phyloP scores from a whole-genome alignment of 2,329 filamentous ascomycete species.

The Aureobasidium sp. region DNA sequence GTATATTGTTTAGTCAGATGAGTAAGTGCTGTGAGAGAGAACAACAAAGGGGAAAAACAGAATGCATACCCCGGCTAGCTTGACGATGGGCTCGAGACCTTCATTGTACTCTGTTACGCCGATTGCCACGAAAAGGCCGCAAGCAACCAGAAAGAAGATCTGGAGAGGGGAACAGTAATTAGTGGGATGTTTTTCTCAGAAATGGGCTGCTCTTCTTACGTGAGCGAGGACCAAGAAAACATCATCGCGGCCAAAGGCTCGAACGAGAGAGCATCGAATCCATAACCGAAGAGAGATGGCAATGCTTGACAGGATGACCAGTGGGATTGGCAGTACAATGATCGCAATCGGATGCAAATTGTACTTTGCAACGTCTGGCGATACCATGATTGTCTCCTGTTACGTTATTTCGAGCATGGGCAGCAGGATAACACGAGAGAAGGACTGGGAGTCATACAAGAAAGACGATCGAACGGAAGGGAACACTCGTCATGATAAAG shows the following conservation, averaged over 20 bases:
- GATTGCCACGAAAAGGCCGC: conserved; percentile 4
- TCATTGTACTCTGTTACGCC: conserved; percentile 12
- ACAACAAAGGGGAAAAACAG: too few species aligned
- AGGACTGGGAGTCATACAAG: neutral
- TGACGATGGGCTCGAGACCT: conserved; percentile 6
- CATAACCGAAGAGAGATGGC: conserved; percentile 8
- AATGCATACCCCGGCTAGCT: neutral
- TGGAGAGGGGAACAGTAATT: neutral
- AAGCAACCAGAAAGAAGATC: conserved; percentile 16
- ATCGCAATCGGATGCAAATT: conserved; percentile 3
- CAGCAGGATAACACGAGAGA: neutral
- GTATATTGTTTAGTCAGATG: too few species aligned
- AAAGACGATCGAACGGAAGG: neutral
- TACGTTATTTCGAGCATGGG: neutral
- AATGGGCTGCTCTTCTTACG: neutral
- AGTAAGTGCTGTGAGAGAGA: too few species aligned
- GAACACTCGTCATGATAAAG: neutral
- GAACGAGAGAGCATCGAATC: neutral
- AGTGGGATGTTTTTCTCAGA: too few species aligned
- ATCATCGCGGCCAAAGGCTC: conserved; percentile 8
- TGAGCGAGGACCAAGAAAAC: neutral
- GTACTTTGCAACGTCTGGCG: conserved; percentile 10
- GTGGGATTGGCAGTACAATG: neutral
- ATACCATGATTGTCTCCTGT: neutral
- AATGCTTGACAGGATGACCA: neutral